phyloP scores from a whole-genome alignment of 768 basidiomycete genomes.

The Pleurotus tuber-regium region DNA sequence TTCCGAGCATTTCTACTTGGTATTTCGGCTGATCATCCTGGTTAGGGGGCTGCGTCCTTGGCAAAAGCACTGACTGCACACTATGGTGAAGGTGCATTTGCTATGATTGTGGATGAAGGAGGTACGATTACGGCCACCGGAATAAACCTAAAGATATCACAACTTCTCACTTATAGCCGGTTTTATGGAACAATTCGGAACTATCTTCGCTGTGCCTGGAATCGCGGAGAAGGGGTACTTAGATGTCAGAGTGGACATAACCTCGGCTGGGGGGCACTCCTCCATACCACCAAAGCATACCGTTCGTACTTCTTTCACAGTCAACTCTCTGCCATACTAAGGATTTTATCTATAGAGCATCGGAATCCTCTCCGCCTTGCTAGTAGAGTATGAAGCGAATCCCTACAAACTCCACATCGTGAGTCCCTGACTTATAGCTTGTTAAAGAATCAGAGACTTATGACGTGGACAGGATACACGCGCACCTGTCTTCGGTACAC shows the following conservation, averaged over 20 bases:
- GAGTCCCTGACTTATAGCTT: conserved; percentile 13
- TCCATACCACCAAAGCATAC: conserved; percentile 83
- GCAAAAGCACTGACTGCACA: conserved; percentile 46
- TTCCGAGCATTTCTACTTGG: neutral
- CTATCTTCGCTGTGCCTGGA: conserved; percentile 56
- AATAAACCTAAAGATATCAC: neutral
- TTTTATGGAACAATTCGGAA: conserved; percentile 47
- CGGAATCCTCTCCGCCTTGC: conserved; percentile 71
- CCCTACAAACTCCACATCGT: conserved; percentile 56
- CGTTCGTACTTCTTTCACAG: conserved; percentile 30
- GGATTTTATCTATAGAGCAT: conserved; percentile 55
- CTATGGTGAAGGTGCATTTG: conserved; percentile 72
- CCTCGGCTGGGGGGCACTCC: conserved; percentile 79
- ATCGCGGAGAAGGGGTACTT: conserved; percentile 75
- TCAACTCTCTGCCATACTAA: neutral
- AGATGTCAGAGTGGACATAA: conserved; percentile 62
- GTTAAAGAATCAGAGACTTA: neutral
- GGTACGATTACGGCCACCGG: conserved; percentile 37
- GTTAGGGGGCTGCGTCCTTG: too few species aligned
- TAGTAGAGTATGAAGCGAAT: conserved; percentile 67
- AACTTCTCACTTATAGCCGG: conserved; percentile 25
- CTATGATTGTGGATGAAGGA: conserved; percentile 88
- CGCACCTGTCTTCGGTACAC: conserved; percentile 54
- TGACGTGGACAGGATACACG: conserved; percentile 41
- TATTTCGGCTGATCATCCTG: conserved; percentile 39